A percentile compares a stretch with the other conserved stretches of the same genome.
phyloP scores from a whole-genome alignment of 2,329 filamentous ascomycete genomes.

The Thermochaetoides dissita region DNA sequence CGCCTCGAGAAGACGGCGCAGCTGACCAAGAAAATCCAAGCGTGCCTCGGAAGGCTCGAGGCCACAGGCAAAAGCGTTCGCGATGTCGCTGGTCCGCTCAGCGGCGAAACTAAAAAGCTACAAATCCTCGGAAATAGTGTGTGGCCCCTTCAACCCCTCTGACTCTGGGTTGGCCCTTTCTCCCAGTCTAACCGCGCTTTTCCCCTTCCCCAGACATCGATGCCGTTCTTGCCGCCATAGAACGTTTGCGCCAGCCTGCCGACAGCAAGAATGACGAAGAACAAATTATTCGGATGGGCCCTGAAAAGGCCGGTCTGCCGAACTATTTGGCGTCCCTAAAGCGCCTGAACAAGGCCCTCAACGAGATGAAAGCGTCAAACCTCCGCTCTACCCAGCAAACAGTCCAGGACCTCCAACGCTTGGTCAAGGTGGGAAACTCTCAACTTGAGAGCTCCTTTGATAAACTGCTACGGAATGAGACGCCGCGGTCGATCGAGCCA shows the following conservation, averaged over 20 bases:
- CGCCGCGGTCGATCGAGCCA: constrained; percentile 70
- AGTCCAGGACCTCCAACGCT: constrained; percentile 60
- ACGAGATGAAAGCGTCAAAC: constrained; percentile 79
- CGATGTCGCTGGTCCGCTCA: constrained; percentile 83
- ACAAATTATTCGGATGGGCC: constrained; percentile 76
- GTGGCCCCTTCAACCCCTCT: constrained; percentile 15
- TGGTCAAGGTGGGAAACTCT: constrained; percentile 65
- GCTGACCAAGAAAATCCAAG: constrained; percentile 90
- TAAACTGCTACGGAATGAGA: constrained; percentile 59
- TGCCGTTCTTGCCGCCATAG: constrained; percentile 70
- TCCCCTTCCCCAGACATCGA: constrained; percentile 58
- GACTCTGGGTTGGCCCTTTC: not conserved
- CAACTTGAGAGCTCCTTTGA: constrained; percentile 79
- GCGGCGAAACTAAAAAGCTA: constrained; percentile 77
- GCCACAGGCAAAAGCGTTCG: constrained; percentile 80
- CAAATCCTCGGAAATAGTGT: constrained; percentile 73
- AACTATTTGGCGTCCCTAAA: constrained; percentile 85
- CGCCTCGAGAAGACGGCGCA: constrained; percentile 81
- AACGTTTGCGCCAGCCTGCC: constrained; percentile 75
- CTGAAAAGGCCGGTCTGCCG: constrained; percentile 64
- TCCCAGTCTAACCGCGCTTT: not conserved
- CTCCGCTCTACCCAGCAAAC: constrained; percentile 83
- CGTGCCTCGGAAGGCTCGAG: constrained; percentile 70
- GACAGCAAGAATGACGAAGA: constrained; percentile 89
- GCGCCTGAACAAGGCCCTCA: constrained; percentile 70